Conservation (phyloP, 202 grass and related monocot species). For the Musa balbisiana region DNA sequence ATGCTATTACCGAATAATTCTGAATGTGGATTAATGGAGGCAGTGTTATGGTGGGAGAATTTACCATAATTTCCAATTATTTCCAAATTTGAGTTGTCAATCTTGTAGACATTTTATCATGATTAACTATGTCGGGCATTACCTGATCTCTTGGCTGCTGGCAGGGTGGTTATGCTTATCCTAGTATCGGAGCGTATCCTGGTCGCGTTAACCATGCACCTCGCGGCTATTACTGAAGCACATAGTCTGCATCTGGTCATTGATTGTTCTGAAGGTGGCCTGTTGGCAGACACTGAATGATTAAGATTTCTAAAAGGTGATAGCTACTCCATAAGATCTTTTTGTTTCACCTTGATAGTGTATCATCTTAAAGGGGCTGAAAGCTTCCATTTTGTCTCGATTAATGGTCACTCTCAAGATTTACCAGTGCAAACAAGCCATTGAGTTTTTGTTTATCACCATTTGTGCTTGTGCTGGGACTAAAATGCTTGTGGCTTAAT, state of each 20-base stretch:
- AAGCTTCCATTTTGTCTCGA: neutral
- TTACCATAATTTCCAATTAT: neutral
- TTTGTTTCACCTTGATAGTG: neutral
- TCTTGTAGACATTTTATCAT: neutral
- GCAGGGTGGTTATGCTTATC: conserved; percentile 18
- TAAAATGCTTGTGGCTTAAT: neutral
- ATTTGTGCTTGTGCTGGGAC: neutral
- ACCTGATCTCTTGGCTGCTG: neutral
- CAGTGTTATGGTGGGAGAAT: too few relatives aligned
- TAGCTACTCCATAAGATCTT: neutral
- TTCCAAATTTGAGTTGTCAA: neutral
- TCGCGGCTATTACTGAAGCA: neutral
- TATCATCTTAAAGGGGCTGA: neutral
- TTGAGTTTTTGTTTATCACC: neutral
- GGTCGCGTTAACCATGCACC: neutral
- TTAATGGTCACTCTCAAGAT: neutral
- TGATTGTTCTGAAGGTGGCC: neutral
- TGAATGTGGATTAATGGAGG: too few relatives aligned
- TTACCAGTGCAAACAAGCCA: neutral
- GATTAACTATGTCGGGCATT: neutral
- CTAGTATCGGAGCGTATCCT: neutral
- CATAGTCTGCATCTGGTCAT: neutral
- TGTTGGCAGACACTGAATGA: too few relatives aligned
- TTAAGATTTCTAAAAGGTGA: neutral
- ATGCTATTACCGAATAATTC: too few relatives aligned